Base-by-base conservation (phyloP, 371 early-diverging fungal species). In the Actinomortierella wolfii region DNA sequence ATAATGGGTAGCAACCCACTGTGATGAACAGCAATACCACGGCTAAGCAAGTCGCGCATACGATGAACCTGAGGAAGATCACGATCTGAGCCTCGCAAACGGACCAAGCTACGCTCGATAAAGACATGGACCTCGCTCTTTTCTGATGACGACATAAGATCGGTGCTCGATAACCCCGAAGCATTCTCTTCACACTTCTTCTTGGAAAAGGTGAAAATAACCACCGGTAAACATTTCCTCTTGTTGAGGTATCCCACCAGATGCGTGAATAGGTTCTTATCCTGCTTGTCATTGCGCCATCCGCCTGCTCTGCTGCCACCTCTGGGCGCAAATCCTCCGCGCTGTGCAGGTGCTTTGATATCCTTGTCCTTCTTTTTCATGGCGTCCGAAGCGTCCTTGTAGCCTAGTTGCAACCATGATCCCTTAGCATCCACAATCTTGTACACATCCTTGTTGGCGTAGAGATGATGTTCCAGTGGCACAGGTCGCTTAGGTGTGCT, bases 11-110 rank as follows among this genome's bases (percentile, higher is more conserved):
- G 86, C 40, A 99, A 84, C 42, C 98, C 98, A 57, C 96, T 88
- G 77, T 99, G 99, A 80, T 99, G 99, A 13, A 98, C 95, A 6
- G 96, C 99, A 58, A 99, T 94, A 45, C 99, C 99, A 56, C 94
- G 91, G 48, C 83, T 78, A 51, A 99, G 79, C 53, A 94, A 76
- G 23, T 95, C 93, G 15, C 89, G 81, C 84, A 97, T 92, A 26
- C 89, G 85, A 39, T 86, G 54, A 29, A 99, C 87, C 81, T 99
- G 99, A 2, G 99, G 99, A 34, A 99, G 80, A 46, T 87, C 81
- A 26, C 88, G 86, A 70, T 97, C 97, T 3, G 81, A 54, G 7
- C 61, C 93, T 57, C 91, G 92, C 25, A 98, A 76, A 25, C 93
- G 80, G 7, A 84, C 85, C 48, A 97, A 67, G 42, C 90, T 86